Evolutionary conservation across 1,139 yeast species (phyloP).

Genomic region (Blastobotrys aristatus): DNA sequence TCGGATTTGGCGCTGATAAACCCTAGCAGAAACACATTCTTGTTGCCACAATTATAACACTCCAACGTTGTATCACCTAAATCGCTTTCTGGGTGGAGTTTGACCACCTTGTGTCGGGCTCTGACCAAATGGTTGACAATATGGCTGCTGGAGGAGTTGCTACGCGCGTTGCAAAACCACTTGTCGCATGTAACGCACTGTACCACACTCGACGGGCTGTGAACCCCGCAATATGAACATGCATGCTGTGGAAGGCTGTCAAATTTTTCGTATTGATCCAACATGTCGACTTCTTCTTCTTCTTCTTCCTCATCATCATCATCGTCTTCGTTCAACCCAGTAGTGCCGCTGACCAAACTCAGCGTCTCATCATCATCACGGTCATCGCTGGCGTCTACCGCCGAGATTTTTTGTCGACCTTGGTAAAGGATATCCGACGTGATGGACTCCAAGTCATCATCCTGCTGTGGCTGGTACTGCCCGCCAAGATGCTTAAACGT

Average conservation of each 20-base stretch:
- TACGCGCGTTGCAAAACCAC: conserved; percentile 89
- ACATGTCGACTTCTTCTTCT: not conserved
- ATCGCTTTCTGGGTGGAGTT: conserved; percentile 74
- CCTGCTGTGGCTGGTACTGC: conserved; percentile 24
- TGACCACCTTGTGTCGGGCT: conserved; percentile 70
- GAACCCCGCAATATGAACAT: conserved; percentile 66
- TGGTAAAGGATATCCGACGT: conserved; percentile 29
- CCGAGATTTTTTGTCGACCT: conserved; percentile 22
- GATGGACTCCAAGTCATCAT: conserved; percentile 28
- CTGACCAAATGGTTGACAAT: conserved; percentile 81
- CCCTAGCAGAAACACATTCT: conserved; percentile 76
- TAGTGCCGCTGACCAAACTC: conserved; percentile 13
- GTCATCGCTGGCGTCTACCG: conserved; percentile 19
- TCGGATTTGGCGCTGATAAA: conserved; percentile 85
- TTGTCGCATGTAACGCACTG: conserved; percentile 72
- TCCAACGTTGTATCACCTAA: conserved; percentile 81
- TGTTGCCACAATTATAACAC: conserved; percentile 86
- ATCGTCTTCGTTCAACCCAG: conserved; percentile 3
- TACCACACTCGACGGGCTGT: conserved; percentile 59
- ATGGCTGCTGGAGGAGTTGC: conserved; percentile 64
- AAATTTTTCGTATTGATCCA: not conserved
- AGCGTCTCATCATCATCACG: conserved; percentile 12
- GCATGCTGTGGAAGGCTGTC: conserved; percentile 33
- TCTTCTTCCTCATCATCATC: conserved; percentile 6
- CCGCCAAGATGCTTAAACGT: conserved; percentile 26